Base-by-base conservation (phyloP, 768 basidiomycete genomes). In the Trametes sanguinea region DNA sequence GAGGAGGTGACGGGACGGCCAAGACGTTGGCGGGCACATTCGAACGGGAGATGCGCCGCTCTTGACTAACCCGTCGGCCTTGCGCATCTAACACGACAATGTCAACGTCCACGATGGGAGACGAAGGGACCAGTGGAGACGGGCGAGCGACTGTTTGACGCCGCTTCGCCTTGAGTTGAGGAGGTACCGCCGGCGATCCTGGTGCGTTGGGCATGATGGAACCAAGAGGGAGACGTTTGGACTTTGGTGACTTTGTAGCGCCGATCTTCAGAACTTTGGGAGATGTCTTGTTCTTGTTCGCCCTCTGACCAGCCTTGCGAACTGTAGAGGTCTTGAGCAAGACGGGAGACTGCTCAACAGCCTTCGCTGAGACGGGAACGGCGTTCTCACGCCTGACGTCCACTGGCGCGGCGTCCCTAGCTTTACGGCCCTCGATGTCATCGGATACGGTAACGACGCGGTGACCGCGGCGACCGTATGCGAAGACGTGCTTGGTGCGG, bases 71-170 rank as follows among this genome's bases (percentile, higher is more conserved):
- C 37, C 77, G 82, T 52, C 72, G 77, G 11, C 90, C 90, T 33
- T 76, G 69, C 33, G 81, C 79, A 70, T 92, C 89, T 27, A 91
- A 57, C 39, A 89, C 76, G 40, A 86, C 75, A 53, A 92, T 91
- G 48, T 92, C 87, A 52, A 90, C 76, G 43, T 85, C 79, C 11
- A 90, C 79, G 17, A 83, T 72, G 1, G 84, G 82, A 1, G 80
- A 76, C 43, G 76, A 75, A 6, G 79, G 75, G 70, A 73, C 76
- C 69, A 46, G 66, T 61, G 40, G 70, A 37, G 33, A 57, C 42
- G 30, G 57, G 47, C 59, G 68, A 67, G 39, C 42, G 22, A 47
- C 51, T 6, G 55, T 61, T 39, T 42, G 56, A 35, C 64, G 67
- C 68, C 62, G 67, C 40, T 69, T 73, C 53, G 68, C 74, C 70